Evolutionary conservation across 2,329 filamentous ascomycete genomes (phyloP).

Genomic region (Aspergillus ochraceus): DNA sequence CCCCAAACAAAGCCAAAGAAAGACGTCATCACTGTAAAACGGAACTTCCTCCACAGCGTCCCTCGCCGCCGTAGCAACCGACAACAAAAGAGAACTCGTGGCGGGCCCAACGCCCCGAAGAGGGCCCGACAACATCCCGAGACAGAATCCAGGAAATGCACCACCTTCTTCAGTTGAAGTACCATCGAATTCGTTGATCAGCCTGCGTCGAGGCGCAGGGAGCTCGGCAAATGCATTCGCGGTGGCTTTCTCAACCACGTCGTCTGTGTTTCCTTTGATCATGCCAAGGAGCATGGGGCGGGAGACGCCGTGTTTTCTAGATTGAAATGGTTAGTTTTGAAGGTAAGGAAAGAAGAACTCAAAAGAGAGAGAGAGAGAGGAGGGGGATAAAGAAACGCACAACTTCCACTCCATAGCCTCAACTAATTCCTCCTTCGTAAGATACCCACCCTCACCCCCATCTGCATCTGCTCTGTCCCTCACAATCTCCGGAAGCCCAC

Average conservation of each 20-base stretch:
- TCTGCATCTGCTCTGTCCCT: constrained; percentile 12
- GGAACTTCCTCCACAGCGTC: constrained; percentile 26
- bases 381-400: constrained; percentile 26
- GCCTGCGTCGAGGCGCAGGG: background rate
- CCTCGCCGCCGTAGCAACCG: constrained; percentile 24
- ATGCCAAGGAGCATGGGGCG: constrained; percentile 43
- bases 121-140: constrained; percentile 34
- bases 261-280: constrained; percentile 36
- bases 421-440: constrained; percentile 38
- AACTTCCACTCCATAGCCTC: constrained; percentile 47
- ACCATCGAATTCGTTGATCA: background rate
- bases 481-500: constrained; percentile 29
- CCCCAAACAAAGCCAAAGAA: constrained; percentile 38
- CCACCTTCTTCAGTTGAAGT: background rate
- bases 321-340: constrained; percentile 16
- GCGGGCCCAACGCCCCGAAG: constrained; percentile 45
- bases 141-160: constrained; percentile 30
- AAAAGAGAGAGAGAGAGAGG: background rate
- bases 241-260: constrained; percentile 28
- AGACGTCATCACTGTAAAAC: constrained; percentile 47
- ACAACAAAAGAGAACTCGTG: constrained; percentile 45
- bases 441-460: constrained; percentile 14
- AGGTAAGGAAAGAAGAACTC: background rate
- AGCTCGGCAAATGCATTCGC: constrained; percentile 26
- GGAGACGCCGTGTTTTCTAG: constrained; percentile 40